Evolutionary conservation across 2,329 filamentous ascomycete species (phyloP).

Genomic region (Penicillium concentricum): DNA sequence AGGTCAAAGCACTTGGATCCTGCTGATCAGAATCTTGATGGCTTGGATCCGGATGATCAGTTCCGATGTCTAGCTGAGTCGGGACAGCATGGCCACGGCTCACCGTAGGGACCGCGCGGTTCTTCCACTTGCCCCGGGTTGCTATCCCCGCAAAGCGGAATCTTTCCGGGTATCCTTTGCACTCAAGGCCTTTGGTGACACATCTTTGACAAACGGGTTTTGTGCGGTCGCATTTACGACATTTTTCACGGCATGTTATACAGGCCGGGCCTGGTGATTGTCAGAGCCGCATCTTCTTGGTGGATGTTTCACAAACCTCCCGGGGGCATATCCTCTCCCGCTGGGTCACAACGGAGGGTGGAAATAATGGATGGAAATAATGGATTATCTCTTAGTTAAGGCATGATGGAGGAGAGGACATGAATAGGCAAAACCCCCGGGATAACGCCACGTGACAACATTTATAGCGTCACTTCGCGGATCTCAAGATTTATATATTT

Average conservation of each 20-base stretch:
- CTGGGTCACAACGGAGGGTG: not conserved
- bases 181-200: slow-evolving; percentile 31
- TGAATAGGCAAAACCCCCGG: too few species aligned
- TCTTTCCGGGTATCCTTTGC: slow-evolving; percentile 34
- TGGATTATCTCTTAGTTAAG: too few species aligned
- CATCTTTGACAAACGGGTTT: slow-evolving; percentile 33
- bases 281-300: not conserved
- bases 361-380: too few species aligned
- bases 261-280: slow-evolving; percentile 29
- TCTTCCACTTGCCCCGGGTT: slow-evolving; percentile 33
- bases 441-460: too few species aligned
- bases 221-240: slow-evolving; percentile 32
- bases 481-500: too few species aligned
- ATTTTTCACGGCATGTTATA: slow-evolving; percentile 36
- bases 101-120: slow-evolving; percentile 18
- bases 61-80: not conserved
- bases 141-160: slow-evolving; percentile 33
- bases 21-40: not conserved
- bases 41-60: not conserved
- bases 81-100: not conserved
- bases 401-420: too few species aligned
- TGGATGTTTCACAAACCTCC: not conserved
- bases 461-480: too few species aligned
- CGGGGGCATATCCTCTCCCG: not conserved
- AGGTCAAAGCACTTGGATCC: not conserved